Conservation (phyloP, 768 basidiomycete species). For the Saitozyma sp. region DNA sequence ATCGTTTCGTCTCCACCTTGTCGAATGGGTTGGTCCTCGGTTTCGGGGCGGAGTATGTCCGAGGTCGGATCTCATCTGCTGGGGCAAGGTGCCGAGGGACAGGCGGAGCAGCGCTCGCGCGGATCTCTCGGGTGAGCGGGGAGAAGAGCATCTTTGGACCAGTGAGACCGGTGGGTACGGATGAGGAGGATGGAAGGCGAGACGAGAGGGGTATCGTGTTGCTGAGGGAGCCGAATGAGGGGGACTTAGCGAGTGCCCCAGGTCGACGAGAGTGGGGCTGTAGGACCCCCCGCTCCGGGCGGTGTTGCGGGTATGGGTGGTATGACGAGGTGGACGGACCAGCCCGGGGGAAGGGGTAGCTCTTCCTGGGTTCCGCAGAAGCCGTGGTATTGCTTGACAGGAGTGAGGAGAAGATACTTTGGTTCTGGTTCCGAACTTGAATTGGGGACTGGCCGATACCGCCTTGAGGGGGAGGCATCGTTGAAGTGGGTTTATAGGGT, state of each 20-base stretch:
- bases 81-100: too few relatives aligned
- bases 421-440: constrained; percentile 7
- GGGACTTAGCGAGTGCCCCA: constrained; percentile 9
- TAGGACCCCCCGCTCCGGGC: neutral
- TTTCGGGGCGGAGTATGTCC: constrained; percentile 5
- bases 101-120: constrained; percentile 4
- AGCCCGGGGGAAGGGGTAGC: too few relatives aligned
- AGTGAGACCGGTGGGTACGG: constrained; percentile 43
- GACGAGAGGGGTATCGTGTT: constrained; percentile 5
- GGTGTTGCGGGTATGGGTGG: neutral
- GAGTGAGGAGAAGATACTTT: constrained; percentile 6
- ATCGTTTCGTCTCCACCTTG: constrained; percentile 12
- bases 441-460: constrained; percentile 30
- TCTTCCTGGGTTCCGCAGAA: too few relatives aligned
- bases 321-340: too few relatives aligned
- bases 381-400: constrained; percentile 1
- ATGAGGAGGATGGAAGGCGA: constrained; percentile 33
- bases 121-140: constrained; percentile 32
- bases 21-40: neutral
- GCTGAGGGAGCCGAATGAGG: constrained; percentile 24
- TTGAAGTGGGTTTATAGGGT: constrained; percentile 28
- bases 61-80: neutral
- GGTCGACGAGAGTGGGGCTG: too few relatives aligned
- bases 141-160: constrained; percentile 43
- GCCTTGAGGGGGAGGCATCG: constrained; percentile 10